Conservation (phyloP, 768 basidiomycete species). For the Phanerochaete sordida region DNA sequence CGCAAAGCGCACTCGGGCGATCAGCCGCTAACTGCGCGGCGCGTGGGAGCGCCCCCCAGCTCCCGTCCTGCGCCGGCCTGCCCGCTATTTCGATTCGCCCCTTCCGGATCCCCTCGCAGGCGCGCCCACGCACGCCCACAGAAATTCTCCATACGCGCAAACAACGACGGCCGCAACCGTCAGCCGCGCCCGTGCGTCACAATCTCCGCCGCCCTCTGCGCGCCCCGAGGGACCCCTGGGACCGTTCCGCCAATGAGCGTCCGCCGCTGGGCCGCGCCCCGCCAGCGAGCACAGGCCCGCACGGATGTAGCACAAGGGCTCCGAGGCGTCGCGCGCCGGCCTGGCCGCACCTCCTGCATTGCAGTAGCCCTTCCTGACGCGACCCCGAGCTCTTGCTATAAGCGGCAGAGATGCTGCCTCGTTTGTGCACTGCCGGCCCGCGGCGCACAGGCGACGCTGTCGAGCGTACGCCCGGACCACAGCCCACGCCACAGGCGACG, state of each 20-base stretch:
- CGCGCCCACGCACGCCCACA: constrained; percentile 3
- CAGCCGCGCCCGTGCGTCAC: neutral
- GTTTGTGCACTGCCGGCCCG: neutral
- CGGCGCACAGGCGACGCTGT: neutral
- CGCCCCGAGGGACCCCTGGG: neutral
- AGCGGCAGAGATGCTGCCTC: neutral
- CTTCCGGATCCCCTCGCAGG: too few species aligned
- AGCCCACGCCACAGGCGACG: neutral
- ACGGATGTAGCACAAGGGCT: too few species aligned
- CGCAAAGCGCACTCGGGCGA: too few species aligned
- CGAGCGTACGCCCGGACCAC: too few species aligned
- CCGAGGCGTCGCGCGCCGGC: too few species aligned
- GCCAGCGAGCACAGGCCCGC: too few species aligned
- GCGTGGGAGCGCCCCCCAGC: neutral
- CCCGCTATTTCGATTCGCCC: too few species aligned
- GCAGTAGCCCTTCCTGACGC: too few species aligned
- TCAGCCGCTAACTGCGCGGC: too few species aligned
- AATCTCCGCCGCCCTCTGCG: neutral
- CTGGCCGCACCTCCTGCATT: too few species aligned
- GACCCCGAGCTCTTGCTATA: neutral
- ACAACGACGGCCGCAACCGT: neutral
- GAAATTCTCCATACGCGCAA: neutral
- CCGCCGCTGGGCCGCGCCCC: too few species aligned
- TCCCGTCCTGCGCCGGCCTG: neutral
- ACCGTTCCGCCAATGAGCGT: too few species aligned